Conservation (phyloP, 495 filamentous ascomycete species). For the Wilcoxina mikolae region DNA sequence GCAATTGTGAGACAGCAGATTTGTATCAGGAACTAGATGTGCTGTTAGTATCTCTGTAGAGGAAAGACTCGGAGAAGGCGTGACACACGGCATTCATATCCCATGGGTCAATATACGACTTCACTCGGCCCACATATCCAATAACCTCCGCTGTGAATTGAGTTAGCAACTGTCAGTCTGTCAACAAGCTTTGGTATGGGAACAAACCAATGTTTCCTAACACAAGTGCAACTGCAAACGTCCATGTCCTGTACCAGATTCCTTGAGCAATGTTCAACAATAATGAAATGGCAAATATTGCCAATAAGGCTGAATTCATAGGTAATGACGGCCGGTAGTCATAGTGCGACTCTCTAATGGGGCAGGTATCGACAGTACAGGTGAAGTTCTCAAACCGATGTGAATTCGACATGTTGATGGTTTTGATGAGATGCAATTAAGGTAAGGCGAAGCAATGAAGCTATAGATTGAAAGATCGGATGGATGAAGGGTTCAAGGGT, state of each 20-base stretch:
- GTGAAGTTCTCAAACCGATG: too few relatives aligned
- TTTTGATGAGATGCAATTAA: too few relatives aligned
- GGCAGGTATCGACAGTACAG: constrained; percentile 22
- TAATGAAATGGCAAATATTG: constrained; percentile 31
- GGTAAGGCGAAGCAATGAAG: too few relatives aligned
- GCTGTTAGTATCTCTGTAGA: too few relatives aligned
- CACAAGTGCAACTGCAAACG: constrained; percentile 30
- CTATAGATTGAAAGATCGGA: too few relatives aligned
- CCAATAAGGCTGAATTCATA: constrained; percentile 31
- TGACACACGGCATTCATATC: constrained; percentile 13
- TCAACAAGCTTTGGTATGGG: not conserved
- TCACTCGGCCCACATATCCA: constrained; percentile 34
- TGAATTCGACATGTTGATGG: too few relatives aligned
- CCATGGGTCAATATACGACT: constrained; percentile 31
- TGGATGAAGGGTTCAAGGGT: too few relatives aligned
- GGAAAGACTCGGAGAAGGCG: too few relatives aligned
- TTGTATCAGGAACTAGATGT: constrained; percentile 36
- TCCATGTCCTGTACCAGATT: constrained; percentile 33
- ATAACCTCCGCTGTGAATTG: constrained; percentile 28
- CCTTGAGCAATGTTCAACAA: constrained; percentile 30
- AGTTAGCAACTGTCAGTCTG: not conserved
- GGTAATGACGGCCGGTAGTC: constrained; percentile 33
- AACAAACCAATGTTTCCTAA: constrained; percentile 25
- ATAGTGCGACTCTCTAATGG: constrained; percentile 13
- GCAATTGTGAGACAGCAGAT: constrained; percentile 50